Percentiles rank a stretch among this genome's conserved stretches.
These are phyloP conservation scores for Chlorella sp. DNA, from an alignment of 139 green algal genomes.

Conservation along the genomic window DNA sequence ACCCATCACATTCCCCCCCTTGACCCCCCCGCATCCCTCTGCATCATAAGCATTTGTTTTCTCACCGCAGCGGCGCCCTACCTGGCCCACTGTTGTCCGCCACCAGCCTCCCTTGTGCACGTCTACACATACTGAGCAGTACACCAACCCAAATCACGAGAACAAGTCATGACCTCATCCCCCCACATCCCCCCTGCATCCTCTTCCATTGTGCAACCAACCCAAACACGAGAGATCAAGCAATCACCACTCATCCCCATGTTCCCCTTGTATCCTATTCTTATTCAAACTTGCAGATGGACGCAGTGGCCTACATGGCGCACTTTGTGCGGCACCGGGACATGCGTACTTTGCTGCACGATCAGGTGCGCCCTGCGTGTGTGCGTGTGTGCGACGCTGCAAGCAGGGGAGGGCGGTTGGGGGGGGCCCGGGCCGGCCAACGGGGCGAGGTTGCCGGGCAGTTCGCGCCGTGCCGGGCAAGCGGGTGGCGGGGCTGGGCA, in stretches of 20 bases:
- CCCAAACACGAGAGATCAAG: too few relatives aligned
- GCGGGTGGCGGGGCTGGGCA: too few relatives aligned
- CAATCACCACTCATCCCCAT: too few relatives aligned
- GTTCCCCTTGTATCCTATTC: too few relatives aligned
- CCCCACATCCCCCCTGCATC: too few relatives aligned
- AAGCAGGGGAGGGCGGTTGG: not conserved
- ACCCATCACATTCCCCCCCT: not conserved
- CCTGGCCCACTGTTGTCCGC: not conserved
- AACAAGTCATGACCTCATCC: too few relatives aligned
- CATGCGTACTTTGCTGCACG: not conserved
- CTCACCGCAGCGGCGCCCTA: not conserved
- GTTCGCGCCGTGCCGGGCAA: too few relatives aligned
- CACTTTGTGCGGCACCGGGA: not conserved
- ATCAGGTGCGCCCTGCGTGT: not conserved
- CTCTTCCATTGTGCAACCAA: too few relatives aligned
- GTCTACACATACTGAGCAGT: too few relatives aligned
- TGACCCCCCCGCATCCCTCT: not conserved
- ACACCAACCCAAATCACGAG: too few relatives aligned
- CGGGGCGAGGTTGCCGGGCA: too few relatives aligned
- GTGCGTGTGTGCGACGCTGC: not conserved
- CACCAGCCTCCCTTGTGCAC: too few relatives aligned
- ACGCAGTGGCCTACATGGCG: not conserved
- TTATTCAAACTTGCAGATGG: not conserved
- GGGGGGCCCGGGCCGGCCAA: not conserved
- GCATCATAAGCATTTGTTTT: not conserved